Conservation (phyloP, 139 green algal species). For the Zygnema circumcarinatum region DNA sequence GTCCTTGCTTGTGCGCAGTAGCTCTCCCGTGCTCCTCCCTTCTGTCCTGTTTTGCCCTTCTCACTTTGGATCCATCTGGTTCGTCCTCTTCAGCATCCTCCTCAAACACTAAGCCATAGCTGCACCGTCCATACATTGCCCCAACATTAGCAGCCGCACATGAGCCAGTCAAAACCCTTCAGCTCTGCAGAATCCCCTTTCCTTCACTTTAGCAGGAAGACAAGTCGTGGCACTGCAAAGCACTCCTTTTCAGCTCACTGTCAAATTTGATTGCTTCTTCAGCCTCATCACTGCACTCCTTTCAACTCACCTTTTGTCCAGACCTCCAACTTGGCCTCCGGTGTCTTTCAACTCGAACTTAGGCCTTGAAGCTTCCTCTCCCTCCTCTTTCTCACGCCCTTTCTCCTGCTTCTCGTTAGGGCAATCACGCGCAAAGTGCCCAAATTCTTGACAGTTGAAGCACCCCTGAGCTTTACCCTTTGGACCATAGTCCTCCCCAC, state of each 20-base stretch:
- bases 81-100: background rate
- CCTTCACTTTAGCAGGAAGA: background rate
- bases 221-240: background rate
- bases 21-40: background rate
- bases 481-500: constrained; percentile 12
- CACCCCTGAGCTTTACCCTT: constrained; percentile 20
- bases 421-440: constrained; percentile 42
- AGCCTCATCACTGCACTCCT: too few relatives aligned
- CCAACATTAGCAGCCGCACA: background rate
- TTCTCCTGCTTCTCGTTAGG: background rate
- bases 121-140: background rate
- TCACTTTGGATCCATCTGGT: background rate
- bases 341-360: constrained; percentile 40
- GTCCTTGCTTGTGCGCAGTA: background rate
- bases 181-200: background rate
- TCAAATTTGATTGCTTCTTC: too few relatives aligned
- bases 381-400: constrained; percentile 20
- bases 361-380: constrained; percentile 1
- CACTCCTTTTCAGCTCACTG: too few relatives aligned
- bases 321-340: background rate
- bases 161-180: background rate
- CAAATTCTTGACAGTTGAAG: constrained; percentile 39
- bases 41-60: background rate
- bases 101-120: constrained; percentile 35
- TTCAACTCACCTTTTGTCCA: background rate